These are phyloP conservation scores for Erysimum cheiri DNA, from an alignment of 441 rosid species.

Conservation along the genomic window DNA sequence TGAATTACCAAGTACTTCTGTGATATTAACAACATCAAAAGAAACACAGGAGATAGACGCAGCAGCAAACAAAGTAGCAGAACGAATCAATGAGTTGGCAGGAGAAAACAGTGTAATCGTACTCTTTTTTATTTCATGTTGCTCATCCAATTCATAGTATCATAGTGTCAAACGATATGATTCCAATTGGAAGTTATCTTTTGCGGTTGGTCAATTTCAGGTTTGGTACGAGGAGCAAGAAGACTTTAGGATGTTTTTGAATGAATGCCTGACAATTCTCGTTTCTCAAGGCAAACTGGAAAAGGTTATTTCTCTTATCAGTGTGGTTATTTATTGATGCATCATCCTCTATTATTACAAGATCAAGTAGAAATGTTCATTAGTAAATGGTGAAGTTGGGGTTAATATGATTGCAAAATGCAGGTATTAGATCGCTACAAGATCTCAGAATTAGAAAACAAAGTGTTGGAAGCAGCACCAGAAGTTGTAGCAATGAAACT, in stretches of 20 bases:
- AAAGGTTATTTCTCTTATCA: neutral
- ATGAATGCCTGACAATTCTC: slow-evolving; percentile 5
- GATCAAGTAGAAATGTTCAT: neutral
- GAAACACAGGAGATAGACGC: slow-evolving; percentile 1
- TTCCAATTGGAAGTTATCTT: neutral
- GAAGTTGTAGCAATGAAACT: slow-evolving; percentile 59
- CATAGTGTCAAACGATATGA: neutral
- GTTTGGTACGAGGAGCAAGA: neutral
- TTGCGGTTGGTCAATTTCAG: neutral
- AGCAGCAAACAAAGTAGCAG: slow-evolving; percentile 11
- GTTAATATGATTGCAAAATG: slow-evolving; percentile 6
- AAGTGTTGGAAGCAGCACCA: slow-evolving; percentile 42
- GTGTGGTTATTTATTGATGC: neutral
- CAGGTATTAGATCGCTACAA: slow-evolving; percentile 60
- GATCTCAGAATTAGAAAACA: slow-evolving; percentile 41
- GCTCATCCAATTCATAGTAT: neutral
- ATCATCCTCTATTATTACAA: neutral
- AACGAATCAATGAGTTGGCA: neutral
- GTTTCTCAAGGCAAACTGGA: slow-evolving; percentile 7
- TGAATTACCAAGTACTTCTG: neutral
- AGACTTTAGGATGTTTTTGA: slow-evolving; percentile 1
- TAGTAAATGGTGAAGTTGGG: neutral
- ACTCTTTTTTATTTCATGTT: neutral
- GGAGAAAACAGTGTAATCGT: neutral
- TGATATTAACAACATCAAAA: neutral